Base-by-base conservation (phyloP, 202 grass and related monocot genomes). In the Schoenoplectus triqueter region DNA sequence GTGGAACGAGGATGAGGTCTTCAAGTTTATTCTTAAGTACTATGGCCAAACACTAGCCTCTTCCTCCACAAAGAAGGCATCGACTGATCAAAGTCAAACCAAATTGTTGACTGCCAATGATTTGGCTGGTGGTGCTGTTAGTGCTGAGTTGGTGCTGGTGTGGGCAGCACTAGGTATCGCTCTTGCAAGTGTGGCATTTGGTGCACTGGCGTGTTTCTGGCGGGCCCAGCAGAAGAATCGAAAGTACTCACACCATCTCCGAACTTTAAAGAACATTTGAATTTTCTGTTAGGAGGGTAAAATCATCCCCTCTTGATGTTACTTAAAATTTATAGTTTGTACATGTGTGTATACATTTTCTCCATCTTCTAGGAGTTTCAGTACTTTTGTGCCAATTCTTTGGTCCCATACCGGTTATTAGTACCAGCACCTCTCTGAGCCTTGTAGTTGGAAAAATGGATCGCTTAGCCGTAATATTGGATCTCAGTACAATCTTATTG, bases 261-360 rank as follows among this genome's bases (percentile, higher is more conserved):
- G 89, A 66, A 91, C 90, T 91, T 94, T 98, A 95, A 95, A 94
- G 93, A 98, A 95, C 86, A 95, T 94, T 93, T 95, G 90, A 93
- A 39, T 83, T 71, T 83, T 83, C 89, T 95, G 85, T 86, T 87
- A 87, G 89, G 89, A 85, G 81, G 86, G 81, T 87, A 87, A 88
- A 70, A 60, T 39, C 17, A 47, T 45, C 59, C 64, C 64, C 39
- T 48, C 79, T 82, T 61, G 21, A 69, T 83, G 65, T 47, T 47
- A 83, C 84, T 86, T 85, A 78, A 22, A 85, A 81, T 78, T 78
- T 63, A 78, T 90, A 62, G 89, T 87, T 87, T 80, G 89, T 90
- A 88, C 80, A 74, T 88, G 82, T 52, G 13, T 65, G 47, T 61
- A 50, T 61, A 88, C 90, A 89, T 86, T 66, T 85, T 94, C 77